Conservation (phyloP, 352 stramenopile species). For the Phytophthora syringae region DNA sequence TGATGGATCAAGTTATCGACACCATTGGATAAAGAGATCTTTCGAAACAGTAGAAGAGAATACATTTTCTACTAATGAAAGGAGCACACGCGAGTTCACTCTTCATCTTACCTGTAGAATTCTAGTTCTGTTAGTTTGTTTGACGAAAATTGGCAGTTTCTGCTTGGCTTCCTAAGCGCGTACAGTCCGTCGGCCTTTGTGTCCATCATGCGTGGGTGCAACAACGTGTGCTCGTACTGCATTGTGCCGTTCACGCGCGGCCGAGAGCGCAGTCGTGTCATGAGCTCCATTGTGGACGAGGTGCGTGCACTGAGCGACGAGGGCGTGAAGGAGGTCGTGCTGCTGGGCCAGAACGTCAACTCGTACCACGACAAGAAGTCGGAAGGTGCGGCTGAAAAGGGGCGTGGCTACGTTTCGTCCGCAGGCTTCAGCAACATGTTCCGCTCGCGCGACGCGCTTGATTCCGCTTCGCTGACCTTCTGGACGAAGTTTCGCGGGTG, state of each 20-base stretch:
- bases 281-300: conserved; percentile 96
- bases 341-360: conserved; percentile 99
- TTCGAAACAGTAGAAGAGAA: too few species aligned
- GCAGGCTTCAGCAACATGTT: conserved; percentile 97
- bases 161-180: too few species aligned
- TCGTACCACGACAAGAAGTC: conserved; percentile 97
- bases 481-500: conserved; percentile 93
- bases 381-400: conserved; percentile 64
- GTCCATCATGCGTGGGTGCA: conserved; percentile 99
- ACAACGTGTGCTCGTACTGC: conserved; percentile 99
- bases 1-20: too few species aligned
- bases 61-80: too few species aligned
- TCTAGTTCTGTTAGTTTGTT: too few species aligned
- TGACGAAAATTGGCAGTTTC: too few species aligned
- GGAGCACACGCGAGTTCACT: too few species aligned
- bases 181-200: conserved; percentile 94
- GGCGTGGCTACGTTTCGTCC: conserved; percentile 85
- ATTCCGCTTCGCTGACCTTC: conserved; percentile 97
- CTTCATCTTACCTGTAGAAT: too few species aligned
- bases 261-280: conserved; percentile 92
- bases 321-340: conserved; percentile 97
- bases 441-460: conserved; percentile 81
- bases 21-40: too few species aligned
- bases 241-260: conserved; percentile 99
- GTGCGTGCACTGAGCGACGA: conserved; percentile 88